A percentile compares a stretch with the other conserved stretches of the same genome.
Conservation (phyloP, 495 filamentous ascomycete genomes). For the Amphirosellinia nigrospora region DNA sequence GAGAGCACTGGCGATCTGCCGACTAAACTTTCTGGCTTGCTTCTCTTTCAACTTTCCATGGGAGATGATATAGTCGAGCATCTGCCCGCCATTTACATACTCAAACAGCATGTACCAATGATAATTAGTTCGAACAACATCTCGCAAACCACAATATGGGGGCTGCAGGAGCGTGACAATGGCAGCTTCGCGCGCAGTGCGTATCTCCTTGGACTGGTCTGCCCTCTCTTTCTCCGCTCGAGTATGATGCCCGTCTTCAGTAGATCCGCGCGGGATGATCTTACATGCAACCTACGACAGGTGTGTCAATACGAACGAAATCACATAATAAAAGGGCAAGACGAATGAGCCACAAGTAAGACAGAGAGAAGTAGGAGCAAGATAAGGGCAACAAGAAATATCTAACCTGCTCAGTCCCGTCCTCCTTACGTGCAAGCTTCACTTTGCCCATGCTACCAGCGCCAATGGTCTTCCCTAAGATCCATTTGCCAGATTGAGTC, state of each 20-base stretch:
- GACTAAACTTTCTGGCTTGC: conserved; percentile 94
- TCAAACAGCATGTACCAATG: conserved; percentile 99
- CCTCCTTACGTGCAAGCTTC: conserved; percentile 81
- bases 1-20: conserved; percentile 96
- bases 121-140: conserved; percentile 92
- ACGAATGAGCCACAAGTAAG: background rate
- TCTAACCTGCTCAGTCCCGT: conserved; percentile 79
- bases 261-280: conserved; percentile 89
- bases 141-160: conserved; percentile 94
- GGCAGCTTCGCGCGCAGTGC: conserved; percentile 93
- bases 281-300: conserved; percentile 84
- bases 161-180: conserved; percentile 95
- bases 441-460: conserved; percentile 98
- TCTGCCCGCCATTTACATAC: conserved; percentile 98
- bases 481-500: conserved; percentile 85
- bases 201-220: conserved; percentile 94
- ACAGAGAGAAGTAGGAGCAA: conserved; percentile 5
- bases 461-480: conserved; percentile 95
- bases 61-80: conserved; percentile 99
- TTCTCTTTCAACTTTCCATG: conserved; percentile 98
- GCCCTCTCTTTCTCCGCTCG: conserved; percentile 82
- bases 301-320: conserved; percentile 21
- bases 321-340: background rate
- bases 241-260: conserved; percentile 75
- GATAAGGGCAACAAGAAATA: conserved; percentile 4